Base-by-base conservation (phyloP, 2,329 filamentous ascomycete genomes). In the Neofusicoccum laricinum region DNA sequence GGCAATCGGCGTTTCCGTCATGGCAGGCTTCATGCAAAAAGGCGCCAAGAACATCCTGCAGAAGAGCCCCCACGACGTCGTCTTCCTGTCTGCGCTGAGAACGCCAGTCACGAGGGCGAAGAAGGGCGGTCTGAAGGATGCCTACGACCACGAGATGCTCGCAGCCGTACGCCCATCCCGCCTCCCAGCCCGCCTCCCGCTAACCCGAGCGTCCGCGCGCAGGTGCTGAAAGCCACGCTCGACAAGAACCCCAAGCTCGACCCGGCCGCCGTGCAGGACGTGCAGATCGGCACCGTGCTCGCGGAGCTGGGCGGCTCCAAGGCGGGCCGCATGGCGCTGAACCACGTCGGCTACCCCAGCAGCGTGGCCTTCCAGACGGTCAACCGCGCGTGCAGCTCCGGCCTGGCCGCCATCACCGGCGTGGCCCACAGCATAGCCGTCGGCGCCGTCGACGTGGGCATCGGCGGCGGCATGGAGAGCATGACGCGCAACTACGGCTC, bases 401-500 rank as follows among this genome's bases (percentile, higher is more conserved):
- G 89, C 2, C 83, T 97, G 57, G 89, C 91, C 69, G 88, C 90
- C 30, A 89, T 97, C 58, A 89, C 92, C 1, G 80, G 83, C 14
- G 82, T 96, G 2, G 90, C 91, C 4, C 87, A 90, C 64, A 84
- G 89, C 67, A 95, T 97, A 70, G 85, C 87, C n/a, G 82, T 85
- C 0, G 92, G 90, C 1, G 85, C 86, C 69, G 90, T 94, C 59
- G 85, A 88, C 67, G 82, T 84, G 0, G 93, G 92, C 66, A 87
- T 97, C 67, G 93, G 88, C 10, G 93, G 91, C 1, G 93, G 93
- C 34, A 97, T 96, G 91, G 93, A 97, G 84, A 94, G 90, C 79
- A 97, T 97, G 93, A 96, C 92, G 68, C 81, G 90, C 68, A 97
- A 97, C 79, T 97, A 97, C 78, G 93, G 89, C 59, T 87, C 82